phyloP scores from a whole-genome alignment of 2,329 filamentous ascomycete species.

The Colletotrichum tofieldiae region DNA sequence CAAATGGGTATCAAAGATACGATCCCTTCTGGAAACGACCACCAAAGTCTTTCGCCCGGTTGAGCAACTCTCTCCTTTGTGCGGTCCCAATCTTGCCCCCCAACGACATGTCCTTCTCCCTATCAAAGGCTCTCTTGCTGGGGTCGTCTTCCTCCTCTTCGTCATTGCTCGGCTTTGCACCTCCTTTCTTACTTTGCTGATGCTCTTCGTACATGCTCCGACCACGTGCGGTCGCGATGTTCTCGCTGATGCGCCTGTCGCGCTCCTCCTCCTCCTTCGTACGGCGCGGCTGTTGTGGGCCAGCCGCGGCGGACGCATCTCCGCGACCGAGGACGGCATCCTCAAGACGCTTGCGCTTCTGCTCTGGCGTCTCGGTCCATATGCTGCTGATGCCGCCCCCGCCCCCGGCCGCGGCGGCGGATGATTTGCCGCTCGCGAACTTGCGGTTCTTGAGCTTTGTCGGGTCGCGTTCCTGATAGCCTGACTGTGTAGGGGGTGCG shows the following conservation, averaged over 20 bases:
- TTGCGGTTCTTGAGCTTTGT: constrained; percentile 87
- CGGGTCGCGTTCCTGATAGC: constrained; percentile 79
- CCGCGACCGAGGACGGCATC: constrained; percentile 86
- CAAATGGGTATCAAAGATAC: constrained; percentile 61
- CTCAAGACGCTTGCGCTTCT: constrained; percentile 85
- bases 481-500: constrained; percentile 72
- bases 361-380: constrained; percentile 93
- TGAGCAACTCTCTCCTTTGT: constrained; percentile 84
- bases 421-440: constrained; percentile 77
- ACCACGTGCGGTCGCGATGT: constrained; percentile 68
- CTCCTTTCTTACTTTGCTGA: constrained; percentile 56
- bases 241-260: constrained; percentile 62
- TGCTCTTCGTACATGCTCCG: constrained; percentile 75
- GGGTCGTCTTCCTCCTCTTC: constrained; percentile 89
- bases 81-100: constrained; percentile 80
- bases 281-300: constrained; percentile 59
- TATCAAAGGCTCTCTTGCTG: constrained; percentile 89
- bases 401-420: constrained; percentile 48
- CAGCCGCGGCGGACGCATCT: constrained; percentile 48
- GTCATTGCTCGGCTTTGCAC: constrained; percentile 50
- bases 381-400: constrained; percentile 70
- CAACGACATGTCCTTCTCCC: constrained; percentile 92
- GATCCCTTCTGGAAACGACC: constrained; percentile 86
- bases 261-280: constrained; percentile 73
- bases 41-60: constrained; percentile 85